Evolutionary conservation across 2,329 filamentous ascomycete genomes (phyloP).

Genomic region (Venturia carpophila): DNA sequence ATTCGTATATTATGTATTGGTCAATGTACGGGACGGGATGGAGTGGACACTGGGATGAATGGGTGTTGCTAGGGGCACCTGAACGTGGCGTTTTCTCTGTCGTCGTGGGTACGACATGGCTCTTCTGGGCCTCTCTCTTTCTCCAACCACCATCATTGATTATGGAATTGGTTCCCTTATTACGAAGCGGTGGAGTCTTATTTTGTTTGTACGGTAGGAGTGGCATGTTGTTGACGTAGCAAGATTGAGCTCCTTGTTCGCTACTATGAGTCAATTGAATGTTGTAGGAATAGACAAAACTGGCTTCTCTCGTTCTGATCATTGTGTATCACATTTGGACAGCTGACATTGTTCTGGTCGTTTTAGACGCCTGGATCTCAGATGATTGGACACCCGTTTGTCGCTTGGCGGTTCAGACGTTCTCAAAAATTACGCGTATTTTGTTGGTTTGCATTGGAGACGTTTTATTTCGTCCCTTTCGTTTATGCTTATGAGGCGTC

Average conservation of each 20-base stretch:
- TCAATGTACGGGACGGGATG: neutral
- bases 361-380: neutral
- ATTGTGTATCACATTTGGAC: neutral
- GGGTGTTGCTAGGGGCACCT: neutral
- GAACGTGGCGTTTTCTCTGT: neutral
- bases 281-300: conserved; percentile 3
- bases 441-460: neutral
- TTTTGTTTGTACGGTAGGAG: conserved; percentile 5
- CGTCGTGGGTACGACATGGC: neutral
- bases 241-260: neutral
- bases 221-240: conserved; percentile 1
- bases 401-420: neutral
- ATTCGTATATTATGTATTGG: neutral
- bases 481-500: neutral
- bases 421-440: neutral
- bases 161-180: neutral
- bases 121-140: neutral
- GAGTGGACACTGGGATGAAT: neutral
- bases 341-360: neutral
- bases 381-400: neutral
- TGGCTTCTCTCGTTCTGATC: neutral
- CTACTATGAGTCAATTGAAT: neutral
- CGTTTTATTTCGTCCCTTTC: neutral
- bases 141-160: neutral
- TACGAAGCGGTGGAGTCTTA: neutral